These are phyloP conservation scores for Neurospora sp. DNA, from an alignment of 495 filamentous ascomycete genomes.

Conservation along the genomic window DNA sequence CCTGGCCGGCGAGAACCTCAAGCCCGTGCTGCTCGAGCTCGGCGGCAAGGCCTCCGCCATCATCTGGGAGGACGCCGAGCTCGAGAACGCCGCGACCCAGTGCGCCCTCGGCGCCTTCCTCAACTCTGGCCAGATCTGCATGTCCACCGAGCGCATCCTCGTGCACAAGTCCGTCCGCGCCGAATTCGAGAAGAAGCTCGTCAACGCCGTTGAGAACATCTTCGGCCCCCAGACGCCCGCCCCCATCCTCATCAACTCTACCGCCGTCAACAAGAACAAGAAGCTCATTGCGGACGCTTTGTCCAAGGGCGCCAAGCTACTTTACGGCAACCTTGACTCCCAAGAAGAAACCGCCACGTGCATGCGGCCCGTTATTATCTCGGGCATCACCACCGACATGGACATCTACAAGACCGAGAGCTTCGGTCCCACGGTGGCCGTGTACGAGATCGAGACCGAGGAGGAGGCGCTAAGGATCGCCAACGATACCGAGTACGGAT, in stretches of 20 bases:
- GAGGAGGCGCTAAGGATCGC: slow-evolving; percentile 68
- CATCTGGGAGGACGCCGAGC: slow-evolving; percentile 55
- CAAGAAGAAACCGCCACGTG: slow-evolving; percentile 39
- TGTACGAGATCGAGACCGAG: slow-evolving; percentile 47
- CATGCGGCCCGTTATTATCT: slow-evolving; percentile 65
- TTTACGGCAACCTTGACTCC: slow-evolving; percentile 45
- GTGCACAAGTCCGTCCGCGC: slow-evolving; percentile 61
- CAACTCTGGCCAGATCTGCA: slow-evolving; percentile 75
- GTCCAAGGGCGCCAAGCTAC: slow-evolving; percentile 55
- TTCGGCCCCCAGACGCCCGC: slow-evolving; percentile 42
- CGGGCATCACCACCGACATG: slow-evolving; percentile 66
- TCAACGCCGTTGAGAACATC: slow-evolving; percentile 37
- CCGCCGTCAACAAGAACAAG: slow-evolving; percentile 57
- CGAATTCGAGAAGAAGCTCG: slow-evolving; percentile 54
- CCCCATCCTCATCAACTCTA: slow-evolving; percentile 50
- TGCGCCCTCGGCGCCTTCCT: slow-evolving; percentile 45
- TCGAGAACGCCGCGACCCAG: slow-evolving; percentile 44
- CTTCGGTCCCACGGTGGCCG: slow-evolving; percentile 67
- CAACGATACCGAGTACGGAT: slow-evolving; percentile 75
- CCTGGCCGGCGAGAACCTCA: slow-evolving; percentile 51
- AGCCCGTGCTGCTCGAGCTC: slow-evolving; percentile 59
- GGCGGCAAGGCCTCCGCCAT: slow-evolving; percentile 59
- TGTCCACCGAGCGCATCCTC: slow-evolving; percentile 82
- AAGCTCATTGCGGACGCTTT: slow-evolving; percentile 56
- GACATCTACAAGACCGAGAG: slow-evolving; percentile 72